Evolutionary conservation across 441 rosid genomes (phyloP), one percentile per base, ranked within the genome.

Genomic region (Kokia cookei): DNA sequence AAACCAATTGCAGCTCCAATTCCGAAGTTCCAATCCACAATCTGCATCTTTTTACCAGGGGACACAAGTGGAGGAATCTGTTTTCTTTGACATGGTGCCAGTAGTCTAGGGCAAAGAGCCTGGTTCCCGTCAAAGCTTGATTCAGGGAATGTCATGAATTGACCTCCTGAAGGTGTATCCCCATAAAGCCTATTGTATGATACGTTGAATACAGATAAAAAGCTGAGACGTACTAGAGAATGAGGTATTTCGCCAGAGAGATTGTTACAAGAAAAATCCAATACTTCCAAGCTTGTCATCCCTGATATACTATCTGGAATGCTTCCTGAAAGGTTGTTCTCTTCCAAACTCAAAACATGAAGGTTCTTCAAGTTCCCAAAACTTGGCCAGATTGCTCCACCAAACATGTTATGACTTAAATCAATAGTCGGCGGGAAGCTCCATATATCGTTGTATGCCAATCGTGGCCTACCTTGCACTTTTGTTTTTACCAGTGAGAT

Each of bases 101-200:
- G 2, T 2, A 12, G 22, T 19, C 2, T 24, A 42, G 15, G 0
- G 7, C 47, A 45, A 7, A 60, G 68, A 47, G 12, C 74, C 4
- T 37, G 0, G 15, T 73, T 73, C 7, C 75, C 69, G 3, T 73
- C 50, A 50, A 73, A 62, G 69, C 75, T 47, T n/a, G 69, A 62
- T 29, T 24, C 17, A 3, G 32, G 48, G 45, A 62, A 73, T n/a
- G 75, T 73, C 66, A 9, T 5, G 4, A 73, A 62, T 60, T 73
- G 69, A 3, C 75, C 75, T 62, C 37, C 60, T 2, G 69, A 22
- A 8, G 61, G 75, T 3, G 32, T 62, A 4, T 17, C 13, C 19
- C 75, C 75, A 4, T 48, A 12, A 5, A 73, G 68, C 35, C 42
- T 43, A 29, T 73, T 73, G 69, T 45, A 50, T 61, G 69, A 40